A percentile compares a stretch with the other conserved stretches of the same genome.
These are phyloP conservation scores for Nemania sp. DNA, from an alignment of 2,329 filamentous ascomycete genomes.

Conservation along the genomic window DNA sequence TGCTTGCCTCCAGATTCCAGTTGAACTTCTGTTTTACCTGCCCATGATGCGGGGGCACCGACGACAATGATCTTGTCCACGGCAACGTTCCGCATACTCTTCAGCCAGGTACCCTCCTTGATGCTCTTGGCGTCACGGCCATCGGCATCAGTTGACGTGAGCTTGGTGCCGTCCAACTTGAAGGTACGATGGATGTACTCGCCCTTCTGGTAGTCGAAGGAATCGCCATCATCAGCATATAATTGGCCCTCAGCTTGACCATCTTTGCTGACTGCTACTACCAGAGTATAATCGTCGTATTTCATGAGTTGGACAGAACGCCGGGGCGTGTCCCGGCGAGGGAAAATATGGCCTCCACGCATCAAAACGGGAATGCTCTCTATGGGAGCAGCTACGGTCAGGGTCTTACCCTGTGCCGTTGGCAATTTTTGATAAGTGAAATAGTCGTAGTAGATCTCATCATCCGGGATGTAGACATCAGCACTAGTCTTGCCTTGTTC, in stretches of 20 bases:
- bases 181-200: slow-evolving; percentile 89
- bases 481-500: slow-evolving; percentile 72
- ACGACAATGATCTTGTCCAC: slow-evolving; percentile 86
- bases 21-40: slow-evolving; percentile 61
- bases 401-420: slow-evolving; percentile 68
- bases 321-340: slow-evolving; percentile 84
- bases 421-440: slow-evolving; percentile 79
- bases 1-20: slow-evolving; percentile 57
- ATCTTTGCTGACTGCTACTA: slow-evolving; percentile 70
- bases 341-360: slow-evolving; percentile 89
- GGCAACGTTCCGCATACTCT: slow-evolving; percentile 74
- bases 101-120: slow-evolving; percentile 73
- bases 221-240: slow-evolving; percentile 92
- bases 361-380: slow-evolving; percentile 89
- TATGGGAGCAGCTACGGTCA: slow-evolving; percentile 75
- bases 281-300: slow-evolving; percentile 91
- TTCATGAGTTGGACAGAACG: slow-evolving; percentile 87
- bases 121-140: slow-evolving; percentile 56
- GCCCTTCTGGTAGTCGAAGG: slow-evolving; percentile 82
- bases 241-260: slow-evolving; percentile 77
- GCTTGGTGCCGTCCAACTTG: slow-evolving; percentile 59
- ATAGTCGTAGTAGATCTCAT: slow-evolving; percentile 93
- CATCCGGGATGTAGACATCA: slow-evolving; percentile 85
- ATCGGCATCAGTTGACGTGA: slow-evolving; percentile 73
- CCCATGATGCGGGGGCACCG: slow-evolving; percentile 75